phyloP scores from a whole-genome alignment of 129 eudicot species.

The Oenanthe sinensis region DNA sequence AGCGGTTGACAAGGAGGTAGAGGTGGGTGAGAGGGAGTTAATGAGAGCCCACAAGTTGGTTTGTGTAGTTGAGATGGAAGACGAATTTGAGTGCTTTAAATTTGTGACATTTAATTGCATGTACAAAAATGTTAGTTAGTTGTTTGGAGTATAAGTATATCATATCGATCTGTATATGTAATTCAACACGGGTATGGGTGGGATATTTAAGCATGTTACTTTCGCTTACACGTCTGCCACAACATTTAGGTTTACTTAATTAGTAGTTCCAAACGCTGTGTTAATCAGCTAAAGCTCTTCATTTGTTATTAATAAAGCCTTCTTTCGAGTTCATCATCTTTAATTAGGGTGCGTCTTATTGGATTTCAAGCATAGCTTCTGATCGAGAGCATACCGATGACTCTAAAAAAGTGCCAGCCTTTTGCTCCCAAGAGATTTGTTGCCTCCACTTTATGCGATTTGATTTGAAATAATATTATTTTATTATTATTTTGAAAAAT shows the following conservation, averaged over 20 bases:
- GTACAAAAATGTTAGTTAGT: not conserved
- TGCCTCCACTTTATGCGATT: no score
- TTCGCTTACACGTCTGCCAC: not conserved
- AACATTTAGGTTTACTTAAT: not conserved
- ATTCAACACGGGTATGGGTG: not conserved
- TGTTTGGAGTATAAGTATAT: not conserved
- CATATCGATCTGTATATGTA: no score
- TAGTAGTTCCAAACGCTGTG: no score
- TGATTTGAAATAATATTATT: no score
- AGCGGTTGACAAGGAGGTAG: not conserved
- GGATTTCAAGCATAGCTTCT: no score
- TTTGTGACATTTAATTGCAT: conserved; percentile 1
- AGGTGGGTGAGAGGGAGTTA: conserved; percentile 24
- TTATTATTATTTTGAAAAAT: no score
- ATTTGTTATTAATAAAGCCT: not conserved
- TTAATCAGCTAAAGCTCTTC: not conserved
- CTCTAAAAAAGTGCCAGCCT: no score
- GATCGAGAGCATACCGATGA: no score
- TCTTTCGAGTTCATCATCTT: no score
- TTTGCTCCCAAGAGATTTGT: no score
- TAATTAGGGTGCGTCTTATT: no score
- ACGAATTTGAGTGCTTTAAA: not conserved
- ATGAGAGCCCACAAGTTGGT: conserved; percentile 18
- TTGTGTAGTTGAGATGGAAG: conserved; percentile 19
- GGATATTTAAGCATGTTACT: not conserved